A percentile compares a stretch with the other conserved stretches of the same genome.
phyloP scores from a whole-genome alignment of 2,329 filamentous ascomycete genomes.

The Penicillium concentricum region DNA sequence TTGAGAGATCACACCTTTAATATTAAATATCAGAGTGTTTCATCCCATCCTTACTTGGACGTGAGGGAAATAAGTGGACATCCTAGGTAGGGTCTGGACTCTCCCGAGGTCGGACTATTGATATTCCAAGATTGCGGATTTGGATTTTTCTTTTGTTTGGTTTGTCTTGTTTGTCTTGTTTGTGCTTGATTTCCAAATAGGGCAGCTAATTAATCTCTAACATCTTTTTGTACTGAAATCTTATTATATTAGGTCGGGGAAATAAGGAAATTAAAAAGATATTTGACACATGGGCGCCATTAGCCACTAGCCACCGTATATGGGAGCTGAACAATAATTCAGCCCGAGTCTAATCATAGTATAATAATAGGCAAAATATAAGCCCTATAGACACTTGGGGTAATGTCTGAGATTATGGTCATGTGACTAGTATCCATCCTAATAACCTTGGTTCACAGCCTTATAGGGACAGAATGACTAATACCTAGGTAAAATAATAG shows the following conservation, averaged over 20 bases:
- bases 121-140: constrained; percentile 9
- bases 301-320: background rate
- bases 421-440: no score
- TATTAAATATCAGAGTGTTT: constrained; percentile 1
- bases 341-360: no score
- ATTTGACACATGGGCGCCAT: background rate
- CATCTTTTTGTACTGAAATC: background rate
- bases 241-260: background rate
- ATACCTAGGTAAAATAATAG: no score
- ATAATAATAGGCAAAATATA: no score
- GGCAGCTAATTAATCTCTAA: background rate
- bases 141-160: background rate
- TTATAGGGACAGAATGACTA: no score
- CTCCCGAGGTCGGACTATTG: background rate
- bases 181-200: background rate
- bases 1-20: no score
- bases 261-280: background rate
- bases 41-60: constrained; percentile 11
- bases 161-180: background rate
- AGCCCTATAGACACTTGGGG: no score
- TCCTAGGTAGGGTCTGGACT: constrained; percentile 5
- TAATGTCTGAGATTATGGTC: no score
- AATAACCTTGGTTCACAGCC: no score
- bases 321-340: background rate
- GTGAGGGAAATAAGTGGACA: constrained; percentile 3